These are phyloP conservation scores for Peronosclerospora sorghi DNA, from an alignment of 352 stramenopile species.

Conservation along the genomic window DNA sequence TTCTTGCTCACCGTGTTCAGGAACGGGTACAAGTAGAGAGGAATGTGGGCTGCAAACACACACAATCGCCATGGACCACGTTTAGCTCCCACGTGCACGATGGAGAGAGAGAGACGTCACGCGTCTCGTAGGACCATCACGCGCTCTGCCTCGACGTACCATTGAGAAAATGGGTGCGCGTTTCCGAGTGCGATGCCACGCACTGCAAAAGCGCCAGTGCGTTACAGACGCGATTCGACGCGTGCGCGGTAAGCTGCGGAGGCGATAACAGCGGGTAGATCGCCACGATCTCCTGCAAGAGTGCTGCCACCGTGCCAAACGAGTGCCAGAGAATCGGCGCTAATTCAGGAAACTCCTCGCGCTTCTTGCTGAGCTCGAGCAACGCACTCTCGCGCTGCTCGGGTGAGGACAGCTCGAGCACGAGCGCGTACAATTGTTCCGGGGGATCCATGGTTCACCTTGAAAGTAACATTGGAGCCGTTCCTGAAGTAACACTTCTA, in stretches of 20 bases:
- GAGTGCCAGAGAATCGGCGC: conserved; percentile 98
- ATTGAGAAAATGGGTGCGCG: conserved; percentile 93
- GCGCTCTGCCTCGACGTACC: conserved; percentile 20
- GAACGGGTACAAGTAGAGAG: conserved; percentile 98
- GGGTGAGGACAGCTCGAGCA: conserved; percentile 89
- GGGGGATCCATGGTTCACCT: conserved; percentile 32
- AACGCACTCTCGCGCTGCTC: conserved; percentile 94
- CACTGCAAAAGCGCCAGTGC: conserved; percentile 96
- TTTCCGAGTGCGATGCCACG: conserved; percentile 96
- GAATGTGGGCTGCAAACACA: conserved; percentile 85
- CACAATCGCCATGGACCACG: not conserved
- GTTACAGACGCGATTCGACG: conserved; percentile 97
- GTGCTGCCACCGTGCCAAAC: conserved; percentile 92
- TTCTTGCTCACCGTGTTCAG: conserved; percentile 98
- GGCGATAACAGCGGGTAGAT: conserved; percentile 97
- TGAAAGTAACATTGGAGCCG: too few species aligned
- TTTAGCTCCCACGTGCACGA: not conserved
- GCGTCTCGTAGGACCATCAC: not conserved
- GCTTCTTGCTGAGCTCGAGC: conserved; percentile 97
- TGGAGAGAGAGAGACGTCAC: too few species aligned
- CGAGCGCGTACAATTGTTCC: conserved; percentile 82
- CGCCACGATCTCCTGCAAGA: conserved; percentile 97
- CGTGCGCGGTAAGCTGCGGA: conserved; percentile 93
- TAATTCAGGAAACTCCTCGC: conserved; percentile 95
- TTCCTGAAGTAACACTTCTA: too few species aligned